Percentiles rank a stretch among this genome's conserved stretches.
These are phyloP conservation scores for Taphrina betulina DNA, from an alignment of 1,139 yeast genomes.

Conservation along the genomic window DNA sequence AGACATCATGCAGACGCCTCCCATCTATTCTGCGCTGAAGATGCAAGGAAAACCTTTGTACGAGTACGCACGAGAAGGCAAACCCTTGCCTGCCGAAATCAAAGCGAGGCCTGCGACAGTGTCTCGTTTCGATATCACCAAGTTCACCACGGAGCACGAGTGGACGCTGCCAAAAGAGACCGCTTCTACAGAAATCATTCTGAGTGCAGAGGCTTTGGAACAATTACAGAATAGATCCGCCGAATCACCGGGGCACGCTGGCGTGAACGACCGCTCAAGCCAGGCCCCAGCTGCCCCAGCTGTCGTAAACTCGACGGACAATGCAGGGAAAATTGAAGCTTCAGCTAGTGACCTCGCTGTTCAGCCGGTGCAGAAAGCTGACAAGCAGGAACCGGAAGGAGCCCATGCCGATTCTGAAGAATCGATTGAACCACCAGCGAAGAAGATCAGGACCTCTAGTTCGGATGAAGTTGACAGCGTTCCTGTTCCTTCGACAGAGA, in stretches of 20 bases:
- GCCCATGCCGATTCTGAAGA: too few relatives aligned
- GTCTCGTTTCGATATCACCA: conserved; percentile 55
- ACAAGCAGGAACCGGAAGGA: not conserved
- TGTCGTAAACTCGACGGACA: not conserved
- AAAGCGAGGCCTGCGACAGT: conserved; percentile 72
- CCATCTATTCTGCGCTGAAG: conserved; percentile 88
- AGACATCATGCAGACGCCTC: conserved; percentile 82
- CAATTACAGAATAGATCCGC: conserved; percentile 33
- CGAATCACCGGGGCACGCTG: conserved; percentile 10
- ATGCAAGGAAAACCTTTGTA: conserved; percentile 92
- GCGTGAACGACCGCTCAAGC: not conserved
- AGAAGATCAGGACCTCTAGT: not conserved
- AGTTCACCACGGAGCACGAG: conserved; percentile 57
- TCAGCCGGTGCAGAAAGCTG: not conserved
- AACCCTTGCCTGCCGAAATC: conserved; percentile 78
- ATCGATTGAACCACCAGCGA: not conserved
- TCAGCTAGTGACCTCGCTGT: not conserved
- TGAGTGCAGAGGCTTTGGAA: conserved; percentile 38
- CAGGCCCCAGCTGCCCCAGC: not conserved
- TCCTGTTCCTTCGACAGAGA: conserved; percentile 34
- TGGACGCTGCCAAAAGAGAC: conserved; percentile 47
- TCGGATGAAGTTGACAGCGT: not conserved
- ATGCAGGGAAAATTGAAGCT: not conserved
- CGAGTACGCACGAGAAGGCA: conserved; percentile 88
- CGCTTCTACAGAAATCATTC: conserved; percentile 44